Evolutionary conservation across 352 stramenopile species (phyloP).

Genomic region (Phytophthora lateralis): DNA sequence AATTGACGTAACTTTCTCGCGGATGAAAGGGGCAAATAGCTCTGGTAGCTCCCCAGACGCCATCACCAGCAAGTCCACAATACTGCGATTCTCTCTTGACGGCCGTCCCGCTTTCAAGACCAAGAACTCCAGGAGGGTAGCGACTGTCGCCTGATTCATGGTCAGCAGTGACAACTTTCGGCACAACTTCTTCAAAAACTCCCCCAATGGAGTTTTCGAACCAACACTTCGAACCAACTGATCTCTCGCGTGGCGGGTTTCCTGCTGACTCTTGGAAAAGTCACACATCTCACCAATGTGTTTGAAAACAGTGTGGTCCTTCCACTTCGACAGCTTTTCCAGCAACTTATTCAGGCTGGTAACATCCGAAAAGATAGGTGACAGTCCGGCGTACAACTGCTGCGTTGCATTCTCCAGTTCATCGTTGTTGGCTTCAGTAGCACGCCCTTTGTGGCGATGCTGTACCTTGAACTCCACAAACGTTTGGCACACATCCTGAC

Average conservation of each 20-base stretch:
- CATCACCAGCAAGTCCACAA: constrained; percentile 64
- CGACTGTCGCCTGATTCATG: constrained; percentile 52
- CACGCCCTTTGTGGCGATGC: constrained; percentile 37
- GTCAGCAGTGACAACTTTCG: constrained; percentile 78
- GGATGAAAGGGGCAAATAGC: constrained; percentile 60
- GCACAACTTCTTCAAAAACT: constrained; percentile 86
- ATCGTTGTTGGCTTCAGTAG: constrained; percentile 8
- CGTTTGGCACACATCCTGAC: constrained; percentile 28
- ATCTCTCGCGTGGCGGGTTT: constrained; percentile 61
- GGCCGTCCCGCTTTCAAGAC: constrained; percentile 27
- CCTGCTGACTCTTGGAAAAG: constrained; percentile 49
- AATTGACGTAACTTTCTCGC: constrained; percentile 53
- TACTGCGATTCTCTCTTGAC: constrained; percentile 52
- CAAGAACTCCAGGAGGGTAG: constrained; percentile 51
- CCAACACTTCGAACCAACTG: constrained; percentile 78
- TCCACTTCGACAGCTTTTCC: constrained; percentile 70
- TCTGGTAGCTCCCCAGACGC: constrained; percentile 52
- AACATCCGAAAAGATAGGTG: constrained; percentile 66
- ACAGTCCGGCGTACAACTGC: constrained; percentile 43
- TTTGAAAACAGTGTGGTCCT: constrained; percentile 84
- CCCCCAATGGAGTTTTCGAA: constrained; percentile 76
- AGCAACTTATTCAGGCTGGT: constrained; percentile 59
- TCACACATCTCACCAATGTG: constrained; percentile 68
- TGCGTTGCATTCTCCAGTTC: constrained; percentile 38
- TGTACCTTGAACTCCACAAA: constrained; percentile 62